Base-by-base conservation (phyloP, 805 yeast genomes). In the Cyberlindnera mississippiensis region DNA sequence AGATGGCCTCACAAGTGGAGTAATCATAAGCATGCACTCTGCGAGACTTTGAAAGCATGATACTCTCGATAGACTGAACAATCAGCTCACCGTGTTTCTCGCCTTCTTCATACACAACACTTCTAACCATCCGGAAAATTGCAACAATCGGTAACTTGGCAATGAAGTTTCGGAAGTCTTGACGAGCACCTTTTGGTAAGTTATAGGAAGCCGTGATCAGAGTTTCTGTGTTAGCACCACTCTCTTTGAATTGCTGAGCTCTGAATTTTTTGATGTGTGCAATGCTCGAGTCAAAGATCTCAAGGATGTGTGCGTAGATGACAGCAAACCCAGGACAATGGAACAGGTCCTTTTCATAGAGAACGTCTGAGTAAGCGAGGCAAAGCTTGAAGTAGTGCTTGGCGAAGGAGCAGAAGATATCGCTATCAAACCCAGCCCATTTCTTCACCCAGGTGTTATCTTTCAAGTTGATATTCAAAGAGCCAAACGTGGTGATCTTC, bases 381-480 rank as follows among this genome's bases (percentile, higher is more conserved):
- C 41, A 41, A 7, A 41, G 39, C 1, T 38, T 33, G 7, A 77
- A 55, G 52, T 78, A 80, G 56, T 81, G 85, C 45, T 82, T 72
- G 37, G 80, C 63, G 48, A 81, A 81, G 1, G 85, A 75, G 45
- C 72, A 69, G 59, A 80, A 80, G 3, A 80, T 62, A 50, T 78
- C 81, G 41, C 77, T 66, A 46, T 78, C 83, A 42, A 72, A 62
- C 38, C 70, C 64, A 40, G 72, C 67, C 86, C 86, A 81, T 49
- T 79, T 64, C 42, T 71, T 64, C 9, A 78, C 81, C 87, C 87
- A 80, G 4, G 48, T 36, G 19, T 68, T 53, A 6, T 83, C 85
- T 44, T 65, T 72, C 8, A 85, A 78, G 45, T 80, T 80, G 12
- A 57, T 46, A 4, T 16, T 18, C 3, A 55, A 28, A 7, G 41